These are phyloP conservation scores for Cladobotryum mycophilum DNA, from an alignment of 2,329 filamentous ascomycete genomes.

Conservation along the genomic window DNA sequence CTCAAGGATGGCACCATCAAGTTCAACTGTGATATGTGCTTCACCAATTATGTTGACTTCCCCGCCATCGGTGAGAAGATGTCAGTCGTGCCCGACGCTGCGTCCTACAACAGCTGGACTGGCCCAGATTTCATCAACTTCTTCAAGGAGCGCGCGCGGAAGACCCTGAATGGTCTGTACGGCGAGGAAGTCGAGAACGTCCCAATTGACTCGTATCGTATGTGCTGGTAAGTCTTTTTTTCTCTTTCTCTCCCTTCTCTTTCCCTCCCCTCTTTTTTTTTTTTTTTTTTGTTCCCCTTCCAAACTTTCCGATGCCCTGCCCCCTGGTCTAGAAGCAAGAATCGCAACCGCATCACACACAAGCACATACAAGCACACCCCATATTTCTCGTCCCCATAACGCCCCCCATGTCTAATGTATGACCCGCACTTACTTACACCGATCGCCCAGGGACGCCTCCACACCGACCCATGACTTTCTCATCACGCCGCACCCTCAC, in stretches of 20 bases:
- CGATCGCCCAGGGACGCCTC: conserved; percentile 47
- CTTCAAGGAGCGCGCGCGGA: conserved; percentile 38
- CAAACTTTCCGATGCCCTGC: not conserved
- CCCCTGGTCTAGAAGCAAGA: no score
- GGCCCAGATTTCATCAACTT: conserved; percentile 31
- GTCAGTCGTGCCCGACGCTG: conserved; percentile 41
- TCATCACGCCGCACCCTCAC: conserved; percentile 48
- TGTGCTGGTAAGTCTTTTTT: conserved; percentile 36
- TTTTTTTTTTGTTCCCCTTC: not conserved
- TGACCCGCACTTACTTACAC: conserved; percentile 14
- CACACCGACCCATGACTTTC: conserved; percentile 56
- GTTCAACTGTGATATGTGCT: conserved; percentile 54
- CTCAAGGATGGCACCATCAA: conserved; percentile 48
- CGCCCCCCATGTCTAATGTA: not conserved
- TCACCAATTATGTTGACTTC: conserved; percentile 46
- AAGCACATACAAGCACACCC: not conserved
- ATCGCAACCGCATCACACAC: no score
- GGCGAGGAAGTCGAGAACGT: conserved; percentile 33
- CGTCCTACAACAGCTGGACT: conserved; percentile 38
- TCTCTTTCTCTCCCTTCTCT: not conserved
- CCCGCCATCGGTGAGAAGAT: conserved; percentile 44
- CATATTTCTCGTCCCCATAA: conserved; percentile 4
- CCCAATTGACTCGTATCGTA: conserved; percentile 37
- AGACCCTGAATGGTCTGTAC: conserved; percentile 35
- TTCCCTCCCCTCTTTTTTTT: not conserved